Evolutionary conservation across 2,329 filamentous ascomycete genomes (phyloP), one percentile per base, ranked within the genome.

Genomic region (Penicillium sp.): DNA sequence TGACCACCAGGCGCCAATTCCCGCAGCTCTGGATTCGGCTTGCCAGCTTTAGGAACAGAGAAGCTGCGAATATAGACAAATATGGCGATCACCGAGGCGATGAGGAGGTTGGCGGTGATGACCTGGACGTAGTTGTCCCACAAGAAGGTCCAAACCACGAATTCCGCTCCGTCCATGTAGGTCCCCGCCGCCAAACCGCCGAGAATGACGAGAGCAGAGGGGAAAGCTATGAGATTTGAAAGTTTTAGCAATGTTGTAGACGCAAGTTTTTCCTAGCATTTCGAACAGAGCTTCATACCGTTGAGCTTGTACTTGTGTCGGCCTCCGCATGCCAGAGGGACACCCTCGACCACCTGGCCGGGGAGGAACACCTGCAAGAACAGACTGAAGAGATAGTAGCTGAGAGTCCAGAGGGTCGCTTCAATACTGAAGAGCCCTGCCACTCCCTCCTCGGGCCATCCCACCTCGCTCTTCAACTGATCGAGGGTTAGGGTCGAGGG

Each of bases 101-200:
- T 86, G 47, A 95, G 65, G 55, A 95, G 84, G 70, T 92, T 95
- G 57, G 87, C 84, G 0, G 90, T 94, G 29, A 95, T 79, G 47
- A 99, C 81, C 70, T 93, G 90, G 47, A 94, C 67, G 69, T 93
- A 95, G 76, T 97, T 93, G 69, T 95, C 86, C 77, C 88, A 87
- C 67, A 97, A 90, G 74, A 91, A 97, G 24, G 87, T 89, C 93
- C 93, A 99, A 47, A 96, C 82, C 8, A 85, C 81, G 65, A 95
- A 96, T 18, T 93, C 81, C 47, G 90, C 84, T 51, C 93, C 93
- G 62, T 93, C 83, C 3, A 85, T 74, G 36, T 85, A 73, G 3
- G 91, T 96, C 45, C 91, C 92, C 8, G 86, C 86, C 31, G 85
- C 85, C 47, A 86, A 82, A 6, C 87, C 77, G n/a, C 81, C 79